These are phyloP conservation scores for Phaffia rhodozyma DNA, from an alignment of 1,284 basidiomycete genomes.

Conservation along the genomic window DNA sequence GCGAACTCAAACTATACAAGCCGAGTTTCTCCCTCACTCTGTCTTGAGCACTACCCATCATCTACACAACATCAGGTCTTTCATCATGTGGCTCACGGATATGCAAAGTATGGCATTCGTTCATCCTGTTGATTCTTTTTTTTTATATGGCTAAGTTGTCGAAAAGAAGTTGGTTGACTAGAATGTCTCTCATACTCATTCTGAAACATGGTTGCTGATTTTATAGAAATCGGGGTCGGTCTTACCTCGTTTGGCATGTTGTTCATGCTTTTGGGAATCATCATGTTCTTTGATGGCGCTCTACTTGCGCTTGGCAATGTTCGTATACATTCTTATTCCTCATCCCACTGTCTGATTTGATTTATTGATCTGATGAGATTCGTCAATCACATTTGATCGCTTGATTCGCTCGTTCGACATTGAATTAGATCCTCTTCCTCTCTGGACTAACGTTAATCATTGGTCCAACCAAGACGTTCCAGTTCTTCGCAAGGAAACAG, in stretches of 20 bases:
- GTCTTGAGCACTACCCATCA: background rate
- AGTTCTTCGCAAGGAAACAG: constrained; percentile 93
- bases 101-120: constrained; percentile 43
- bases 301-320: constrained; percentile 93
- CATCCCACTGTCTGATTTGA: background rate
- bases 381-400: background rate
- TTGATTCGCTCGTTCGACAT: background rate
- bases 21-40: too few species aligned
- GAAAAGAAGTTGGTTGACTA: too few species aligned
- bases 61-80: background rate
- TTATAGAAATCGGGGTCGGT: constrained; percentile 82
- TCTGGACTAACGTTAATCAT: constrained; percentile 87
- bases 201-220: constrained; percentile 22
- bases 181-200: background rate
- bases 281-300: constrained; percentile 97
- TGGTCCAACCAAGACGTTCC: constrained; percentile 89
- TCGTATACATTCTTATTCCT: constrained; percentile 26
- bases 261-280: constrained; percentile 90
- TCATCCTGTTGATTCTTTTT: background rate
- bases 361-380: background rate
- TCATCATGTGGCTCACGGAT: constrained; percentile 55
- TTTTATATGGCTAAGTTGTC: background rate
- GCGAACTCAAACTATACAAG: too few species aligned
- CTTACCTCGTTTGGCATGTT: constrained; percentile 92
- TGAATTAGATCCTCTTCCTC: constrained; percentile 70